Base-by-base conservation (phyloP, 352 stramenopile genomes). In the Pythium brassicae region DNA sequence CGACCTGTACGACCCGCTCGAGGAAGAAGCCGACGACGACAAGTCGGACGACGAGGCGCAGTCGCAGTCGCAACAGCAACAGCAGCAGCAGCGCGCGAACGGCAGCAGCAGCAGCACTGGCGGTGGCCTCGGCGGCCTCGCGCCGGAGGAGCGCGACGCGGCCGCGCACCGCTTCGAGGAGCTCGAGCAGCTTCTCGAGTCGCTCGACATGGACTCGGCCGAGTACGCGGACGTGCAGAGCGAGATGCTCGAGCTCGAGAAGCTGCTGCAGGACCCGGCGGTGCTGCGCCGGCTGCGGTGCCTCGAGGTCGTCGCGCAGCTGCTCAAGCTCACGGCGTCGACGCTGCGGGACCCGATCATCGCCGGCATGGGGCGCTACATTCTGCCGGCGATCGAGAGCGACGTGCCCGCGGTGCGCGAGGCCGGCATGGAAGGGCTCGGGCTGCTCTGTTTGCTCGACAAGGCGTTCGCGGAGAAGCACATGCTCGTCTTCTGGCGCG, bases 401-500 rank as follows among this genome's bases (percentile, higher is more conserved):
- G 83, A 92, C 20, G 71, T 92, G 1, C 78, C 78, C 10, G 83
- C 80, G 14, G 62, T 92, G 20, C 71, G 83, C 46, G 83, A 90
- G 63, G 73, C 75, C 15, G 83, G 77, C 29, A 76, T 92, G 56
- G 80, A 91, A 57, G 87, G 83, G 47, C 65, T 92, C 12, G 83
- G 79, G 11, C 59, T 92, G 4, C 87, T 84, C 35, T 86, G 72
- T 53, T 35, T 92, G 47, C 69, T 92, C 9, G 83, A 92, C 37
- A 82, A 86, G 45, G 66, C 74, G 27, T 71, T 90, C 6, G 80
- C 83, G 0, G 76, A 87, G 44, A 66, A 74, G 1, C 83, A 92
- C 53, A 64, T 89, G 57, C 71, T 89, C 46, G 74, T 90, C 3
- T 92, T 92, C 55, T 92, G 79, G 83, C 74, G 74, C 37, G 83